These are phyloP conservation scores for Penicillium sp. DNA, from an alignment of 2,329 filamentous ascomycete genomes.

Conservation along the genomic window DNA sequence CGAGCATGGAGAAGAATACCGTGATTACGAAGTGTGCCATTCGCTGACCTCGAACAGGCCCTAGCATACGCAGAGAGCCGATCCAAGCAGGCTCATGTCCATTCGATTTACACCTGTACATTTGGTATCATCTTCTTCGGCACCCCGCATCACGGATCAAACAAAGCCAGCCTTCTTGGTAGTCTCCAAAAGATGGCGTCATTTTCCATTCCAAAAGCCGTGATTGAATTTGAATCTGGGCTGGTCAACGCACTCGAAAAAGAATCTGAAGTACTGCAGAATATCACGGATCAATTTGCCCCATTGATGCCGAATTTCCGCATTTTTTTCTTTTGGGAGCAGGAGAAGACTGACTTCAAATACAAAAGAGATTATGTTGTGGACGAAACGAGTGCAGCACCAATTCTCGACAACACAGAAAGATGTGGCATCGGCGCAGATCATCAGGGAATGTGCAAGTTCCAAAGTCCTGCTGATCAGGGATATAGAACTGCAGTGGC, in stretches of 20 bases:
- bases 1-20: too few species aligned
- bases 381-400: conserved; percentile 29
- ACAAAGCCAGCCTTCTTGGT: conserved; percentile 29
- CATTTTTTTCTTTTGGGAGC: conserved; percentile 43
- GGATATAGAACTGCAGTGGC: conserved; percentile 27
- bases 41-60: too few species aligned
- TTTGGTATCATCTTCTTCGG: conserved; percentile 39
- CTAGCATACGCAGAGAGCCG: too few species aligned
- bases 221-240: conserved; percentile 37
- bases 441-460: conserved; percentile 33
- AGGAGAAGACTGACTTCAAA: conserved; percentile 36
- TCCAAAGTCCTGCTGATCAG: conserved; percentile 23
- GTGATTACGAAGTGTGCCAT: too few species aligned
- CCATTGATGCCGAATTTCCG: conserved; percentile 38
- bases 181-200: conserved; percentile 28
- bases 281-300: conserved; percentile 40
- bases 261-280: conserved; percentile 40
- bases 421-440: conserved; percentile 34
- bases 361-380: conserved; percentile 35
- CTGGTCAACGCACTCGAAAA: conserved; percentile 54
- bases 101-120: conserved; percentile 40
- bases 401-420: conserved; percentile 37
- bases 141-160: conserved; percentile 38
- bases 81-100: conserved; percentile 28
- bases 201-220: conserved; percentile 26